A percentile compares a stretch with the other conserved stretches of the same genome.
Conservation (phyloP, 306 rosid genomes). For the Dryas alaskensis region DNA sequence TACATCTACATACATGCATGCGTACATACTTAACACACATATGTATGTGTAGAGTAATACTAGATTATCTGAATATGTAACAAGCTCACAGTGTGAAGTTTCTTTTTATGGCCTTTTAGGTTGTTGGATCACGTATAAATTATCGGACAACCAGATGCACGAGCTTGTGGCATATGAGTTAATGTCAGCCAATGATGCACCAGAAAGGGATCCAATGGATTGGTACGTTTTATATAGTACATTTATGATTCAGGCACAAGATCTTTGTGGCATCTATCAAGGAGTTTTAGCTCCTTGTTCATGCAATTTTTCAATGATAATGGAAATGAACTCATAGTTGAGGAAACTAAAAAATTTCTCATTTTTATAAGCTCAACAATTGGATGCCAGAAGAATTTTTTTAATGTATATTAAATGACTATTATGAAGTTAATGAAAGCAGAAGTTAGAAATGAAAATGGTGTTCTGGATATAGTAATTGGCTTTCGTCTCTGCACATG, state of each 20-base stretch:
- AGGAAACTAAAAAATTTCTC: too few species aligned
- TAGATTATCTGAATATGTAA: too few species aligned
- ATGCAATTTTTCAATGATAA: background rate
- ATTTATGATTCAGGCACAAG: background rate
- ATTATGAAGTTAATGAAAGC: too few species aligned
- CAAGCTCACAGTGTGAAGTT: background rate
- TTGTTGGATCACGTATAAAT: conserved; percentile 70
- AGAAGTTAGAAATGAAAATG: too few species aligned
- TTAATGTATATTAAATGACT: too few species aligned
- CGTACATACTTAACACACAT: too few species aligned
- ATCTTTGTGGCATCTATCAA: background rate
- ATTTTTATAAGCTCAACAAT: too few species aligned
- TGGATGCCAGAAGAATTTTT: too few species aligned
- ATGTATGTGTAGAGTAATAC: too few species aligned
- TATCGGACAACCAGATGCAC: conserved; percentile 46
- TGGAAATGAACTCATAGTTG: background rate
- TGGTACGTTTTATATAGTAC: conserved; percentile 44
- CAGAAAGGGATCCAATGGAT: conserved; percentile 96
- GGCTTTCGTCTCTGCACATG: background rate
- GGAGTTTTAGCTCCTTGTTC: background rate
- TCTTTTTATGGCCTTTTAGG: conserved; percentile 42
- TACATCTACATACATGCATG: background rate
- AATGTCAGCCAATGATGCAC: conserved; percentile 92
- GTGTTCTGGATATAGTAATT: background rate
- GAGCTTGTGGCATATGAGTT: conserved; percentile 87